These are phyloP conservation scores for Ceratobasidium sp. DNA, from an alignment of 1,284 basidiomycete species.

Conservation along the genomic window DNA sequence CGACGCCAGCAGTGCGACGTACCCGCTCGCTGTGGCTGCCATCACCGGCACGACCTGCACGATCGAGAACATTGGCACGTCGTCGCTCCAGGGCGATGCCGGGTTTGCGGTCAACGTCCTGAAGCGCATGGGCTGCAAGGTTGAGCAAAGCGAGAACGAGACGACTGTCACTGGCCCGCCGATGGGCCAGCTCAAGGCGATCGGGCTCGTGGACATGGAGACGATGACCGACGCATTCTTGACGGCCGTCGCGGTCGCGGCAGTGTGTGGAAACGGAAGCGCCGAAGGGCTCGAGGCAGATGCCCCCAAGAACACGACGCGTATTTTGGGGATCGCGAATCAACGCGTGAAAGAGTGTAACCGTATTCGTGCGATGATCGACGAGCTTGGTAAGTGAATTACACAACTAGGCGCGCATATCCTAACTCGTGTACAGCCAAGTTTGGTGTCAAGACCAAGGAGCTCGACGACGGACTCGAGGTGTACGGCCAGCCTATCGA, in stretches of 20 bases:
- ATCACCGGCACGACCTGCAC: constrained; percentile 96
- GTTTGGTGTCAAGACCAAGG: constrained; percentile 92
- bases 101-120: constrained; percentile 94
- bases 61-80: constrained; percentile 89
- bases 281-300: constrained; percentile 34
- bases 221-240: constrained; percentile 99
- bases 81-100: constrained; percentile 95
- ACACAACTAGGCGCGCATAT: background rate
- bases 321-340: constrained; percentile 96
- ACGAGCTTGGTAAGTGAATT: constrained; percentile 78
- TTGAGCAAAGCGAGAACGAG: constrained; percentile 86
- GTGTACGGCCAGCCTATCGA: constrained; percentile 79
- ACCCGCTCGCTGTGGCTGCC: constrained; percentile 96
- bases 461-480: constrained; percentile 93
- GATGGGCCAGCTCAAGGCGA: constrained; percentile 79
- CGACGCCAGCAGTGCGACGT: constrained; percentile 96
- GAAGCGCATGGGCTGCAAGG: constrained; percentile 93
- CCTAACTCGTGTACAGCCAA: constrained; percentile 69
- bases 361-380: constrained; percentile 95
- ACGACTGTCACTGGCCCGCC: constrained; percentile 95
- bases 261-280: constrained; percentile 61
- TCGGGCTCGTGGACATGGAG: constrained; percentile 96
- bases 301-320: constrained; percentile 72
- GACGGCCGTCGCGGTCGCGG: constrained; percentile 91
- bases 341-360: constrained; percentile 99